Base-by-base conservation (phyloP, 345 rosid species). In the Melaleuca alternifolia region DNA sequence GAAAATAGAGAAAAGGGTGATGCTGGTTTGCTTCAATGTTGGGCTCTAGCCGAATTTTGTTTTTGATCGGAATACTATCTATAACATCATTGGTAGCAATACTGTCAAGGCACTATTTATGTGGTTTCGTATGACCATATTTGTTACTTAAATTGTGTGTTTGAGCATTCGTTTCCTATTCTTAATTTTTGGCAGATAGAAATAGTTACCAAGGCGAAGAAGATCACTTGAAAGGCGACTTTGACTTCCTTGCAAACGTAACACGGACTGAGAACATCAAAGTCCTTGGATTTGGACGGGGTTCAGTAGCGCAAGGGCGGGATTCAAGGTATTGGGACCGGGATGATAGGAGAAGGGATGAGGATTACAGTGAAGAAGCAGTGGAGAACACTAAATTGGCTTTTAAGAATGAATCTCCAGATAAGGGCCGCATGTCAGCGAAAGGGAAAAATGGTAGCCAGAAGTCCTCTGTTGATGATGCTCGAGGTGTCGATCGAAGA, bases 331-430 rank as follows among this genome's bases (percentile, higher is more conserved):
- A 92, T 89, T 96, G 99, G 99, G 99, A 97, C 89, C 93, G 87
- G 91, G 99, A 97, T 89, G 99, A 96, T 88, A 93, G 99, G 91
- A 95, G 99, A 89, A 91, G 99, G 86, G 99, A 97, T 90, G 92
- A 86, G 85, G 99, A 97, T 88, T 97, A 96, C 65, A 88, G 90
- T 83, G 98, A 93, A 91, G 98, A 94, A 84, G 93, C 51, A 30
- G 92, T 91, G 46, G 92, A 93, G 50, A 91, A 88, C 85, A 87
- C 87, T 20, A 85, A 88, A 20, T 61, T 28, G 82, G 87, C 83
- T 85, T 37, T 62, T 82, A 46, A 48, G 85, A 87, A 85, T 87
- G 88, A 84, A 84, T 87, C 92, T 88, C 86, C 84, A 83, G 88
- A 87, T 83, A 84, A 83, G 82, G 91, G 89, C 26, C 89, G 33